Conservation (phyloP, 2,329 filamentous ascomycete species). For the Microcyclosporella mali region DNA sequence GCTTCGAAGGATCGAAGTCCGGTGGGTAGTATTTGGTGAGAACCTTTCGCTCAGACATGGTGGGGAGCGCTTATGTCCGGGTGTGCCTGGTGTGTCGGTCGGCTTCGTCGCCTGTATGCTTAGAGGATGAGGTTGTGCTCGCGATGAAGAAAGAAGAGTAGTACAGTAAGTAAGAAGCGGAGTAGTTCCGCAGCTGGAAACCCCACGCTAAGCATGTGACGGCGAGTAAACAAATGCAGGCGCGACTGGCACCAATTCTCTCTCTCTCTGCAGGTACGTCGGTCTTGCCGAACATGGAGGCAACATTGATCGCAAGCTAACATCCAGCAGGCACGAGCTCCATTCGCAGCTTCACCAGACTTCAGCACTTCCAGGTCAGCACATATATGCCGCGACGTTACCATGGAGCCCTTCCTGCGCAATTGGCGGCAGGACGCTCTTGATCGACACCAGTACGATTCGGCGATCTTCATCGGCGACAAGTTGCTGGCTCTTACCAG, state of each 20-base stretch:
- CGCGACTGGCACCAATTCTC: background rate
- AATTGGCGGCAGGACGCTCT: conserved; percentile 93
- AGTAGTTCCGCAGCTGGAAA: background rate
- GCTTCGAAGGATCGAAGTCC: conserved; percentile 83
- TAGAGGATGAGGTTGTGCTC: too few relatives aligned
- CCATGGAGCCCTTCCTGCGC: conserved; percentile 88
- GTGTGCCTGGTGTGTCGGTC: too few relatives aligned
- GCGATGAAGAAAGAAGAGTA: conserved; percentile 2
- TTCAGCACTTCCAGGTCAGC: conserved; percentile 1
- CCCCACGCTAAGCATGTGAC: conserved; percentile 6
- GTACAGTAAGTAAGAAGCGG: background rate
- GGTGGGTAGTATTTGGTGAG: conserved; percentile 61
- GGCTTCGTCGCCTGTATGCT: too few relatives aligned
- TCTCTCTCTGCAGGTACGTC: conserved; percentile 10
- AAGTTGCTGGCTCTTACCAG: conserved; percentile 92
- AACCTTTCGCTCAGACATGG: conserved; percentile 83
- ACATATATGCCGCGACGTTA: conserved; percentile 7
- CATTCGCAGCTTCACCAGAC: background rate
- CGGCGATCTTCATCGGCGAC: conserved; percentile 94
- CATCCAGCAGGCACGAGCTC: conserved; percentile 8
- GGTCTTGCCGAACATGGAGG: conserved; percentile 3
- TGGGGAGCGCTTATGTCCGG: background rate
- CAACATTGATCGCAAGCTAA: conserved; percentile 1
- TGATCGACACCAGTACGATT: conserved; percentile 93
- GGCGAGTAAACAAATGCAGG: conserved; percentile 5